phyloP scores from a whole-genome alignment of 2,329 filamentous ascomycete genomes.

The Trichophyton benhamiae region DNA sequence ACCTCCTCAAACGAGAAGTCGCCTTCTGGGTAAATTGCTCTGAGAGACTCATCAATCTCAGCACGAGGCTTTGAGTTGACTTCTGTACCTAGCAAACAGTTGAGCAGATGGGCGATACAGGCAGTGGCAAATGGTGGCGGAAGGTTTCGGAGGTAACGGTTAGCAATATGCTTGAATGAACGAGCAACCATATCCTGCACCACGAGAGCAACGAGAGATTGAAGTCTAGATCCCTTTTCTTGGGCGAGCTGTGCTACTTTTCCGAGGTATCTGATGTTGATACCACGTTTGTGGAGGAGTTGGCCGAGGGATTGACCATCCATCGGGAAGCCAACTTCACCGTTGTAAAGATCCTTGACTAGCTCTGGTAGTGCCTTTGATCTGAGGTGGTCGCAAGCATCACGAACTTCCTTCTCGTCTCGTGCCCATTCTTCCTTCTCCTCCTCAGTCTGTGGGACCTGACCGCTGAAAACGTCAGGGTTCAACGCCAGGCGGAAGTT shows the following conservation, averaged over 20 bases:
- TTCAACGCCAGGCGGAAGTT: constrained; percentile 83
- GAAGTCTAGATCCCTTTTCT: constrained; percentile 55
- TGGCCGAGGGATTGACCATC: constrained; percentile 84
- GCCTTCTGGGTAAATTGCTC: constrained; percentile 64
- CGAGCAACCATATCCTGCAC: constrained; percentile 90
- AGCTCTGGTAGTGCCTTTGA: constrained; percentile 71
- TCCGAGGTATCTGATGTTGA: constrained; percentile 94
- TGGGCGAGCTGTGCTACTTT: constrained; percentile 60
- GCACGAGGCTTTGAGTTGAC: constrained; percentile 67
- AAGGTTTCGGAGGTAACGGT: constrained; percentile 65
- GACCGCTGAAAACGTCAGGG: constrained; percentile 89
- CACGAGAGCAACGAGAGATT: constrained; percentile 63
- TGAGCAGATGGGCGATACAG: constrained; percentile 75
- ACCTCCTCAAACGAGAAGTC: constrained; percentile 71
- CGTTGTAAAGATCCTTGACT: constrained; percentile 74
- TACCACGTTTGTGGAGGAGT: constrained; percentile 88
- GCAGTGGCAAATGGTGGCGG: constrained; percentile 68
- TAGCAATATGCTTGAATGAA: constrained; percentile 84
- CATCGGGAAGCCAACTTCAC: constrained; percentile 95
- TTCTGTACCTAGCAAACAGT: constrained; percentile 72
- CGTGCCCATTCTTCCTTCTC: constrained; percentile 72
- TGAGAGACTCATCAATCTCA: constrained; percentile 63
- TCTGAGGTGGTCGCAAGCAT: constrained; percentile 66
- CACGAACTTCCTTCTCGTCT: constrained; percentile 80
- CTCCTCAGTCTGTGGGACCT: constrained; percentile 75